Evolutionary conservation across 805 yeast genomes (phyloP).

Genomic region (Blastobotrys parvus): DNA sequence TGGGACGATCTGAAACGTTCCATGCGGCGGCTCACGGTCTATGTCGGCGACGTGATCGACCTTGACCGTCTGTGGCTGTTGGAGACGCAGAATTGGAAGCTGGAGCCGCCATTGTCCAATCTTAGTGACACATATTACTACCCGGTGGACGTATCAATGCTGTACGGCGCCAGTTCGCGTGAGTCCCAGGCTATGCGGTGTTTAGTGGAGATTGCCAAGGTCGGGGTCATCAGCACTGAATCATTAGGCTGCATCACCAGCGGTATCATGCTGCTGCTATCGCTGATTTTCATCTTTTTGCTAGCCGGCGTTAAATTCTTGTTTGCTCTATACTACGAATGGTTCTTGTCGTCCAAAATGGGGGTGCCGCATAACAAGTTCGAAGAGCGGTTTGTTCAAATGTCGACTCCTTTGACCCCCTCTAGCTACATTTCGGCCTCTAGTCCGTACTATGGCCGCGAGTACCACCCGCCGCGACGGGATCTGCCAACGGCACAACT

Average conservation of each 20-base stretch:
- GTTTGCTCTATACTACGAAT: slow-evolving; percentile 73
- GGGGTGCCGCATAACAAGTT: neutral
- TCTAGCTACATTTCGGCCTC: neutral
- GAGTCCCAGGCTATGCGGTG: slow-evolving; percentile 57
- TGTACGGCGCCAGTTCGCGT: slow-evolving; percentile 27
- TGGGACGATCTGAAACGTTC: slow-evolving; percentile 78
- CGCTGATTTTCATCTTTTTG: slow-evolving; percentile 64
- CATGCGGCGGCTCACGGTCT: slow-evolving; percentile 72
- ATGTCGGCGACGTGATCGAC: slow-evolving; percentile 74
- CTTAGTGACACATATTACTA: slow-evolving; percentile 38
- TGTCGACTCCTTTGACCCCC: too few species aligned
- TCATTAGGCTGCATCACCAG: slow-evolving; percentile 83
- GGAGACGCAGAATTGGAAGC: slow-evolving; percentile 47
- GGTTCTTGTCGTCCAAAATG: slow-evolving; percentile 46
- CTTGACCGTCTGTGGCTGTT: slow-evolving; percentile 62
- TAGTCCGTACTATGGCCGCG: too few species aligned
- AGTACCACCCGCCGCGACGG: neutral
- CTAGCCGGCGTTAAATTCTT: slow-evolving; percentile 61
- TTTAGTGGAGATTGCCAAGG: slow-evolving; percentile 61
- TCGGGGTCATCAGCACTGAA: slow-evolving; percentile 60
- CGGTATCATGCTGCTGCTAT: slow-evolving; percentile 53
- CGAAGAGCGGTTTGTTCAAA: neutral
- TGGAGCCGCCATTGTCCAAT: slow-evolving; percentile 56
- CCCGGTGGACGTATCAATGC: slow-evolving; percentile 10
- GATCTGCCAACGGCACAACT: neutral